phyloP scores from a whole-genome alignment of 2,329 filamentous ascomycete genomes.

The Ophiostoma sp. region DNA sequence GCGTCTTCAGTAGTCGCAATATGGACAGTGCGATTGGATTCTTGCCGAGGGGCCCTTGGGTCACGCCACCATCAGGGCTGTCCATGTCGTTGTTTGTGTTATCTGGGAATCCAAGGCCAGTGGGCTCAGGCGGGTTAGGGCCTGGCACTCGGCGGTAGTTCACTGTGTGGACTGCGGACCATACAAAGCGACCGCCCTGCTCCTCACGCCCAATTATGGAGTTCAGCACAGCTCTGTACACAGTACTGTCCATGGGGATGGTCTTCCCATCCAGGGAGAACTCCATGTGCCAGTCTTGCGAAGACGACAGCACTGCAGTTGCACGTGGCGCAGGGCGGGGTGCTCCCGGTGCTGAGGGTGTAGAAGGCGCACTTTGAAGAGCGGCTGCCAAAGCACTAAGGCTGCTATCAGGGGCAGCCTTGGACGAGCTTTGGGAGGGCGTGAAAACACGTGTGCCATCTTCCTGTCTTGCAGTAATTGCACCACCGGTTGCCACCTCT shows the following conservation, averaged over 20 bases:
- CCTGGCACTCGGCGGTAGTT: conserved; percentile 84
- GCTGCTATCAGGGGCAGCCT: conserved; percentile 33
- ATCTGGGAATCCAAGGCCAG: conserved; percentile 53
- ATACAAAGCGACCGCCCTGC: conserved; percentile 68
- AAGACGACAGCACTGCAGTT: conserved; percentile 43
- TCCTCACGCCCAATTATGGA: conserved; percentile 51
- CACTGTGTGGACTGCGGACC: conserved; percentile 85
- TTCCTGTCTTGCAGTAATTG: conserved; percentile 84
- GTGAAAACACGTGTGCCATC: conserved; percentile 65
- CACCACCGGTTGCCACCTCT: conserved; percentile 79
- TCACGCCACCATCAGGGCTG: conserved; percentile 36
- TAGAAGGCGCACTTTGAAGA: conserved; percentile 41
- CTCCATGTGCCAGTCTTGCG: conserved; percentile 96
- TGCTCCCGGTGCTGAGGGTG: conserved; percentile 49
- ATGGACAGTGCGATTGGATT: conserved; percentile 83
- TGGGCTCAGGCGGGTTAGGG: conserved; percentile 66
- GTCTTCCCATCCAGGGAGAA: conserved; percentile 82
- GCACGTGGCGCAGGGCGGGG: conserved; percentile 46
- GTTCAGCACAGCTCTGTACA: conserved; percentile 88
- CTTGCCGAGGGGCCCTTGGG: conserved; percentile 71
- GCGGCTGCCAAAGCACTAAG: conserved; percentile 36
- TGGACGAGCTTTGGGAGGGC: conserved; percentile 42
- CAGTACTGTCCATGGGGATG: conserved; percentile 86
- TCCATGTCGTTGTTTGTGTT: conserved; percentile 38
- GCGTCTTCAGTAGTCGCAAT: conserved; percentile 76